phyloP scores from a whole-genome alignment of 345 rosid species.

The Gossypium rotundifolium region DNA sequence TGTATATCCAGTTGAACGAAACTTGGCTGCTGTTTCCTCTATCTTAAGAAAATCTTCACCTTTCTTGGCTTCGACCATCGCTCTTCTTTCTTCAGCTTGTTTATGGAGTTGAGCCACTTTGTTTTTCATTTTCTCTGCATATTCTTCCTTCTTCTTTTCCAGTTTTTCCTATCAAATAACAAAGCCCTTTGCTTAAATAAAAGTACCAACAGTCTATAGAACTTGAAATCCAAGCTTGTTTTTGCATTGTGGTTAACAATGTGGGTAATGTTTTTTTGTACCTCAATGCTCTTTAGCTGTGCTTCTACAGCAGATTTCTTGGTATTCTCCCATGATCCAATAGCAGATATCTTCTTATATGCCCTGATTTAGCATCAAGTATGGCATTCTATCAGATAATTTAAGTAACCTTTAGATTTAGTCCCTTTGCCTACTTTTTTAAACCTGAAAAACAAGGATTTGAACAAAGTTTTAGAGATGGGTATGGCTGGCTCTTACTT shows the following conservation, averaged over 20 bases:
- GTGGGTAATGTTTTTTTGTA: slow-evolving; percentile 11
- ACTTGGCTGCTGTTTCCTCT: slow-evolving; percentile 43
- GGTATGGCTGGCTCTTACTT: slow-evolving; percentile 36
- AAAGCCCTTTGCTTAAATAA: background rate
- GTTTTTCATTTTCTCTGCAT: slow-evolving; percentile 49
- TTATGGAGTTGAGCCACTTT: slow-evolving; percentile 49
- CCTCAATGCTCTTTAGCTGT: slow-evolving; percentile 54
- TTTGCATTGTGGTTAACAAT: background rate
- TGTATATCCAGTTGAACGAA: slow-evolving; percentile 35
- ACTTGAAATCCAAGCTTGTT: background rate
- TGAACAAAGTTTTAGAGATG: background rate
- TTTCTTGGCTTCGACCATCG: slow-evolving; percentile 40
- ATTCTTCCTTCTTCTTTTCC: slow-evolving; percentile 52
- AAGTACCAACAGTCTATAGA: background rate
- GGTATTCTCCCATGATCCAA: slow-evolving; percentile 59
- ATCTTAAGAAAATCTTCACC: slow-evolving; percentile 38
- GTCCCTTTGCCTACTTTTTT: background rate
- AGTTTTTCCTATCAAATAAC: slow-evolving; percentile 40
- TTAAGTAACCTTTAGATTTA: background rate
- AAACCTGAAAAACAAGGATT: background rate
- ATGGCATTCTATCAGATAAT: background rate
- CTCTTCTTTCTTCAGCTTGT: slow-evolving; percentile 64
- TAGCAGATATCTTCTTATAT: slow-evolving; percentile 40
- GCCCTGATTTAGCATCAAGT: slow-evolving; percentile 33
- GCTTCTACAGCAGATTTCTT: slow-evolving; percentile 51